Percentiles rank a stretch among this genome's conserved stretches.
These are phyloP conservation scores for Geotrichum reessii DNA, from an alignment of 1,139 yeast species.

Conservation along the genomic window DNA sequence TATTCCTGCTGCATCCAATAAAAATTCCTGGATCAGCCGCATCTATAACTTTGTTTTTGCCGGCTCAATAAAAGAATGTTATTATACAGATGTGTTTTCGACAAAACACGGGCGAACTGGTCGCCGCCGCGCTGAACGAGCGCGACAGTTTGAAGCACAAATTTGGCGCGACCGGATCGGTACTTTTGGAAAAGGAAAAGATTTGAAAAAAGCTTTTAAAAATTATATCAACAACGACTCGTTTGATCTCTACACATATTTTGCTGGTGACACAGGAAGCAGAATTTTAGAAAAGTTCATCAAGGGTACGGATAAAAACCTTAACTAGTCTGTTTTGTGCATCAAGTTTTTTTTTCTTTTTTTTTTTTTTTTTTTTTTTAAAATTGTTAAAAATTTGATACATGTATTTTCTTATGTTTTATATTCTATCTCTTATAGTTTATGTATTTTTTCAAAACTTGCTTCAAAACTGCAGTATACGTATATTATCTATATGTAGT, in stretches of 20 bases:
- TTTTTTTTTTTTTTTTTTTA: too few species aligned
- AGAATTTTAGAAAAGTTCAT: conserved; percentile 6
- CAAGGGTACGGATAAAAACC: background rate
- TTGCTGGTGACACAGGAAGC: conserved; percentile 10
- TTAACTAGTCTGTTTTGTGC: background rate
- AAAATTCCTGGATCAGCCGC: background rate
- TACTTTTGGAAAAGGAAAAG: background rate
- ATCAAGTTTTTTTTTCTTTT: background rate
- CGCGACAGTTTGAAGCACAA: background rate
- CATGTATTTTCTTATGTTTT: too few species aligned
- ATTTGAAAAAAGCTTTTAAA: background rate
- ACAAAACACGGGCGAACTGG: background rate
- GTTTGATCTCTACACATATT: conserved; percentile 7
- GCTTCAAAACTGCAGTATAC: too few species aligned
- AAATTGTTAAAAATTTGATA: too few species aligned
- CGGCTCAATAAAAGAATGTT: conserved; percentile 4
- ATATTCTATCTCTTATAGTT: too few species aligned
- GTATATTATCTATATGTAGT: background rate
- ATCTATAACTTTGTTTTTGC: background rate
- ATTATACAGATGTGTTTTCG: conserved; percentile 8
- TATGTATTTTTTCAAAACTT: too few species aligned
- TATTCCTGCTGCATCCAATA: background rate
- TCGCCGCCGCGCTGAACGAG: background rate
- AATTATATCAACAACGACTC: background rate
- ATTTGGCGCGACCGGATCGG: background rate